Evolutionary conservation across 352 stramenopile genomes (phyloP), one percentile per base, ranked within the genome.

Genomic region (Saprolegnia diclina): DNA sequence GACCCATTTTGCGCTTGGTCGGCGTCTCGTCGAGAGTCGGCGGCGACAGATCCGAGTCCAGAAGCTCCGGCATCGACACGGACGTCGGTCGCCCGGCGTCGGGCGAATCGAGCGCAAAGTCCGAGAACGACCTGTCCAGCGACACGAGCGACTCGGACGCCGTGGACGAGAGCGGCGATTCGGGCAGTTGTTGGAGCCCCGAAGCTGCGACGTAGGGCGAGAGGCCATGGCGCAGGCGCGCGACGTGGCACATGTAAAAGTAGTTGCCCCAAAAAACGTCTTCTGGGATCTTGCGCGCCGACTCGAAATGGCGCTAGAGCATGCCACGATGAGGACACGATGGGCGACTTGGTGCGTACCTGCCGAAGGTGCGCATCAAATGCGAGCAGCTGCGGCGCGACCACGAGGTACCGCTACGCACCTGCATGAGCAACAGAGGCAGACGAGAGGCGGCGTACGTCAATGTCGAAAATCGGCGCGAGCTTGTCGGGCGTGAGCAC

Each of bases 211-310:
- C 26, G 53, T 69, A 69, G 32, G 63, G 63, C 14, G 63, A 45
- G 18, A 69, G 32, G 19, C 63, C 63, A 69, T 69, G n/a, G 22
- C 24, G n/a, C 21, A 69, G 26, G 44, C 63, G 63, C 11, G 37
- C 42, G 18, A 53, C 63, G 42, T 69, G 63, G 24, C 63, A 69
- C 5, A 62, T 44, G 53, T 62, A 69, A 48, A 69, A 69, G 50
- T 69, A 69, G 22, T 69, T 69, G 63, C 63, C 63, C 63, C 63
- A 69, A 38, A 69, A 69, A 1, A 69, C 63, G 0, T 69, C 63
- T 69, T 69, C 63, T 0, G 63, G n/a, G 22, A 69, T n/a, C 45
- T 62, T 59, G 35, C 54, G 54, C 22, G 63, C 53, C 19, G 54
- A 44, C 32, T 69, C 44, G 29, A 61, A 61, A 24, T 69, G 63